A percentile compares a stretch with the other conserved stretches of the same genome.
These are phyloP conservation scores for Cladophialophora bantiana DNA, from an alignment of 2,329 filamentous ascomycete genomes.

Conservation along the genomic window DNA sequence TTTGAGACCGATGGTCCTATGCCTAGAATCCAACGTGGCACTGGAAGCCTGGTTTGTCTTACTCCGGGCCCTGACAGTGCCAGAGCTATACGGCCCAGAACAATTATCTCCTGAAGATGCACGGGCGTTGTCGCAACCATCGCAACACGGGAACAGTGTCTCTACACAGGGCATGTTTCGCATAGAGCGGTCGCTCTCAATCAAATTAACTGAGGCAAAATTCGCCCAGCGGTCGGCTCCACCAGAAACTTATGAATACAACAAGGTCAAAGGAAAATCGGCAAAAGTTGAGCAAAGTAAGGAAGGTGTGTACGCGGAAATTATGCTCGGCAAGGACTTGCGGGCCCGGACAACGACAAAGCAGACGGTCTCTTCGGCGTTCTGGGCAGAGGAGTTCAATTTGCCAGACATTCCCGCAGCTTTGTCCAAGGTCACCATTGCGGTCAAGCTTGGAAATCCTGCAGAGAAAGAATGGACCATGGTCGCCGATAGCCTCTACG, in stretches of 20 bases:
- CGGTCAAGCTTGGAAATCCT: constrained; percentile 56
- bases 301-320: constrained; percentile 57
- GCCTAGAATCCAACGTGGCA: constrained; percentile 83
- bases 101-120: constrained; percentile 42
- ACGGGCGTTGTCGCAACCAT: constrained; percentile 33
- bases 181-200: constrained; percentile 66
- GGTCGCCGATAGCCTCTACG: constrained; percentile 53
- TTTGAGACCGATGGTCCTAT: constrained; percentile 86
- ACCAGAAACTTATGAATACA: constrained; percentile 17
- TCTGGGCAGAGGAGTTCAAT: constrained; percentile 59
- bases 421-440: constrained; percentile 54
- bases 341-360: constrained; percentile 58
- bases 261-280: constrained; percentile 39
- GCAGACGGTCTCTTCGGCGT: constrained; percentile 53
- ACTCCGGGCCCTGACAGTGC: constrained; percentile 86
- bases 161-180: constrained; percentile 67
- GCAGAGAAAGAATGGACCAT: constrained; percentile 59
- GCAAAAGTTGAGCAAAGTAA: constrained; percentile 36
- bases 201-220: constrained; percentile 69
- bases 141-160: constrained; percentile 45
- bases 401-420: constrained; percentile 57
- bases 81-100: constrained; percentile 82
- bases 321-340: constrained; percentile 57
- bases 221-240: constrained; percentile 46
- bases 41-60: constrained; percentile 98